Conservation (phyloP, 306 rosid species). For the Carpinus viminea region DNA sequence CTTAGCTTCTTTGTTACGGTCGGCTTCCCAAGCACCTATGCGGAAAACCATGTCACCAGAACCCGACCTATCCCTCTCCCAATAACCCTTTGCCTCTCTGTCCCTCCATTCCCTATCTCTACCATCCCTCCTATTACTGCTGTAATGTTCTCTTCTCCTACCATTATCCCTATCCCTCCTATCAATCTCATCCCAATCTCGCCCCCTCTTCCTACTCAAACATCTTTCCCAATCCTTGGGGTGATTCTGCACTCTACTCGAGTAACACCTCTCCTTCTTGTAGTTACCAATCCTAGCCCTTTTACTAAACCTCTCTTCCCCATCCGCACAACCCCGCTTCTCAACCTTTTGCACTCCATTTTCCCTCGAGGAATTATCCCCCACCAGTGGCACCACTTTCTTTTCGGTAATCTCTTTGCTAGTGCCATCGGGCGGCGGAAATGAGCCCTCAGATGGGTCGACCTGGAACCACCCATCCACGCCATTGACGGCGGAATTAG, state of each 20-base stretch:
- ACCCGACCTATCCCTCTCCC: conserved; percentile 90
- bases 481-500: conserved; percentile 7
- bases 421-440: conserved; percentile 18
- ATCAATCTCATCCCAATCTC: conserved; percentile 74
- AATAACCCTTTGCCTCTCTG: conserved; percentile 73
- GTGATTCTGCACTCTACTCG: conserved; percentile 44
- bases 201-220: conserved; percentile 58
- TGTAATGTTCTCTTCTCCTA: conserved; percentile 61
- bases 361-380: conserved; percentile 19
- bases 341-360: conserved; percentile 35
- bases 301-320: conserved; percentile 59
- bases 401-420: conserved; percentile 20
- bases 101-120: conserved; percentile 71
- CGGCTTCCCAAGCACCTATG: conserved; percentile 68
- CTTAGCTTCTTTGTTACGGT: conserved; percentile 51
- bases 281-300: conserved; percentile 49
- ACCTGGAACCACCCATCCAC: conserved; percentile 28
- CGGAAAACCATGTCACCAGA: conserved; percentile 71
- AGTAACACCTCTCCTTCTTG: conserved; percentile 50
- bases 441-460: conserved; percentile 25
- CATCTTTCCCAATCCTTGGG: conserved; percentile 50
- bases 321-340: conserved; percentile 35
- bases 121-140: conserved; percentile 58
- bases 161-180: conserved; percentile 56
- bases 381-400: conserved; percentile 21